Evolutionary conservation across 2,329 filamentous ascomycete species (phyloP), one percentile per base, ranked within the genome.

Genomic region (Zymoseptoria ardabiliae): DNA sequence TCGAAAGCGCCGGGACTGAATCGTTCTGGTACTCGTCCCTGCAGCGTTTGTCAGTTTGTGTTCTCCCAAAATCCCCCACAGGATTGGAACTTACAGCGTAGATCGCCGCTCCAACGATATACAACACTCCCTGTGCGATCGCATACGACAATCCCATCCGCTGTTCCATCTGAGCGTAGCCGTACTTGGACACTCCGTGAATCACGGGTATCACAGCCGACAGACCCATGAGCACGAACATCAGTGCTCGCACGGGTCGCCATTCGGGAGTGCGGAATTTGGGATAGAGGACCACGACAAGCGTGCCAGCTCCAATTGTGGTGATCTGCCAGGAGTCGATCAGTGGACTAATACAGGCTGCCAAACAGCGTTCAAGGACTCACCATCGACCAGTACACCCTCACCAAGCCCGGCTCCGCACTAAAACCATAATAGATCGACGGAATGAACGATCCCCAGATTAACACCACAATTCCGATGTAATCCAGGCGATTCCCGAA

Each of bases 401-500:
- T 79, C 76, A 91, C 85, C 68, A 93, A 72, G 7, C 73, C 69
- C 2, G 85, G 83, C 63, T 86, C 77, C 69, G 87, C 91, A 68
- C 84, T 90, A 72, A 96, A 91, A 3, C 88, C 91, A 73, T 95
- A 96, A 74, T 90, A 94, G 60, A 99, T 75, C 54, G 89, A 88
- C 2, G 94, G 92, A 52, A 97, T 84, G 71, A 93, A 96, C 72
- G 88, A 93, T 6, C 94, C 94, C 66, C 93, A 89, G 60, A 97
- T 97, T 66, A 99, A 78, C 54, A 87, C 84, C 28, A 97, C 90
- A 67, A 99, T 99, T 6, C 94, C 94, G 4, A 93, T 84, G 72
- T 99, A 97, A 72, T 99, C 94, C 58, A 97, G 78, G 73, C 96
- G 90, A 73, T 97, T 97, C 10, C 92, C 92, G 79, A 91, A 89